Percentiles rank a stretch among this genome's conserved stretches.
These are phyloP conservation scores for Phytophthora pini DNA, from an alignment of 352 stramenopile species.

Conservation along the genomic window DNA sequence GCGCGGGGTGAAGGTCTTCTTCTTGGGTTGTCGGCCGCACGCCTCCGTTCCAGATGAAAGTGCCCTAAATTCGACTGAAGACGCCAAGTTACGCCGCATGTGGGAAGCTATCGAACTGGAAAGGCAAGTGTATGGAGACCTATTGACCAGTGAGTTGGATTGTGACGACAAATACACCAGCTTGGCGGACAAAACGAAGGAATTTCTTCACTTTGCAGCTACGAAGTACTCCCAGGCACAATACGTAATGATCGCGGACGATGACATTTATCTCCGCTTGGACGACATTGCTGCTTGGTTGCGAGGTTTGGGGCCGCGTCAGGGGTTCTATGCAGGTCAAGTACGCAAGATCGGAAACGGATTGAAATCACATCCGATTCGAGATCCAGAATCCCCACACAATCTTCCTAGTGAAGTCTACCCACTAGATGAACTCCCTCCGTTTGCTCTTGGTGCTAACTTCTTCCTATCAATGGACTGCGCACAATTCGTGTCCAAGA, in stretches of 20 bases:
- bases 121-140: conserved; percentile 26
- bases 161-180: conserved; percentile 54
- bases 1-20: conserved; percentile 9
- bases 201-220: conserved; percentile 48
- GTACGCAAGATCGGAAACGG: background rate
- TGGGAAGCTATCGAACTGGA: conserved; percentile 15
- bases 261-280: conserved; percentile 63
- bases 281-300: conserved; percentile 21
- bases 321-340: conserved; percentile 4
- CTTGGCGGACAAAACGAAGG: conserved; percentile 55
- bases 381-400: background rate
- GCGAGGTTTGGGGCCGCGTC: background rate
- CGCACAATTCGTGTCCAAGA: conserved; percentile 42
- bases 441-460: conserved; percentile 50
- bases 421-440: conserved; percentile 36
- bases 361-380: background rate
- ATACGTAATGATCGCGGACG: conserved; percentile 66
- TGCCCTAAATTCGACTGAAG: background rate
- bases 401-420: conserved; percentile 31
- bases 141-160: conserved; percentile 52
- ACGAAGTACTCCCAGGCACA: conserved; percentile 1
- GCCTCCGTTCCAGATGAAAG: background rate
- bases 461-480: conserved; percentile 62
- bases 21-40: conserved; percentile 9
- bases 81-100: background rate